Percentiles rank a stretch among this genome's conserved stretches.
phyloP scores from a whole-genome alignment of 768 basidiomycete species.

The Suillus decipiens region DNA sequence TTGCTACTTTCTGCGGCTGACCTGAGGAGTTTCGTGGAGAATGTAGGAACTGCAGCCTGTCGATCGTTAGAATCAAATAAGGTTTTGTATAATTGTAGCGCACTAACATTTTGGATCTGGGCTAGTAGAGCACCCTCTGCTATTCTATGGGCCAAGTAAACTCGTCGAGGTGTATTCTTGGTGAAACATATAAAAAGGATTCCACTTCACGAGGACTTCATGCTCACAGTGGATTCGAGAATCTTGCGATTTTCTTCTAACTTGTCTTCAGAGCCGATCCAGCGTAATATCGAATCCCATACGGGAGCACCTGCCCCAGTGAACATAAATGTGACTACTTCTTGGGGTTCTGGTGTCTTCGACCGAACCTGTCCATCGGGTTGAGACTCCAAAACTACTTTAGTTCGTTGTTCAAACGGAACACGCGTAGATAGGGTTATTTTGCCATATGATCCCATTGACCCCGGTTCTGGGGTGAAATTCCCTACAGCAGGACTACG shows the following conservation, averaged over 20 bases:
- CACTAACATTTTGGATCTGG: constrained; percentile 60
- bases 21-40: constrained; percentile 59
- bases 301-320: constrained; percentile 48
- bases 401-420: constrained; percentile 40
- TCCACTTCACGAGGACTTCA: neutral
- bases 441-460: constrained; percentile 25
- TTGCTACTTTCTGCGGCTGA: constrained; percentile 41
- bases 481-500: constrained; percentile 57
- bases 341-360: constrained; percentile 20
- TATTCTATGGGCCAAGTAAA: constrained; percentile 59
- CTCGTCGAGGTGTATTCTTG: constrained; percentile 45
- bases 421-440: constrained; percentile 47
- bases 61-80: neutral
- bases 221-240: constrained; percentile 47
- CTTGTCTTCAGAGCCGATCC: constrained; percentile 60
- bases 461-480: constrained; percentile 26
- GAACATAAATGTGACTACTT: constrained; percentile 50
- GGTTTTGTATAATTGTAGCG: constrained; percentile 1
- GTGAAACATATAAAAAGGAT: constrained; percentile 9
- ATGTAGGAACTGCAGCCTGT: constrained; percentile 49
- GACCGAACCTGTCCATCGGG: constrained; percentile 16
- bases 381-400: constrained; percentile 12
- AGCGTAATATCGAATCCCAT: constrained; percentile 60
- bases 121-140: constrained; percentile 55
- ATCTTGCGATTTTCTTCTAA: constrained; percentile 49